Conservation (phyloP, 1,284 basidiomycete genomes). For the Fomitiporia mediterranea region DNA sequence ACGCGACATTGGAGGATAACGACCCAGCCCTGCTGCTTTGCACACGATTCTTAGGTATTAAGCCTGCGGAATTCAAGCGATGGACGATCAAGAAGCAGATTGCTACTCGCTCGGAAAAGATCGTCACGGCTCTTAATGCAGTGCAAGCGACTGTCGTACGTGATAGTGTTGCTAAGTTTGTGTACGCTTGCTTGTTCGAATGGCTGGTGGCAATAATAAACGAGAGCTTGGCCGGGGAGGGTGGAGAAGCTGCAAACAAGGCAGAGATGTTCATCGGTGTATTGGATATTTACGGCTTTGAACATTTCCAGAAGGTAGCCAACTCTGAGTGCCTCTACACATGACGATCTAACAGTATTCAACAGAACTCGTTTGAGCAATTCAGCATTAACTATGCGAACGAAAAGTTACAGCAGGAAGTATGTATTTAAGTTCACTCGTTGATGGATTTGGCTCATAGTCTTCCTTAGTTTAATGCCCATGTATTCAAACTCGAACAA, state of each 20-base stretch:
- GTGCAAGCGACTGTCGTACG: slow-evolving; percentile 93
- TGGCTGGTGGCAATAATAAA: slow-evolving; percentile 98
- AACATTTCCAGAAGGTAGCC: slow-evolving; percentile 89
- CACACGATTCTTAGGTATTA: slow-evolving; percentile 87
- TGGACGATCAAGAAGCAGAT: slow-evolving; percentile 99
- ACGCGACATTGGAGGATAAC: slow-evolving; percentile 81
- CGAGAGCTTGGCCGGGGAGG: slow-evolving; percentile 89
- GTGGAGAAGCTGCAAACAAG: slow-evolving; percentile 76
- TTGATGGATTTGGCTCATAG: slow-evolving; percentile 15
- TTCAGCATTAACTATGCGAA: slow-evolving; percentile 99
- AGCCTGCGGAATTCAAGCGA: slow-evolving; percentile 93
- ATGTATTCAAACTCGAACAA: slow-evolving; percentile 99
- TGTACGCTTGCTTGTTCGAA: slow-evolving; percentile 98
- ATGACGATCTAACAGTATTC: background rate
- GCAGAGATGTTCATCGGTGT: slow-evolving; percentile 99
- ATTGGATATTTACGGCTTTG: slow-evolving; percentile 94
- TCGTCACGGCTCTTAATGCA: slow-evolving; percentile 81
- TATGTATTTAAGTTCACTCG: slow-evolving; percentile 28
- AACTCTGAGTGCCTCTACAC: background rate
- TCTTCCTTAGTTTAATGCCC: slow-evolving; percentile 80
- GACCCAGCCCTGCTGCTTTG: slow-evolving; percentile 81
- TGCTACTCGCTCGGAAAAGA: slow-evolving; percentile 91
- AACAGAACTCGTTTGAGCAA: slow-evolving; percentile 95
- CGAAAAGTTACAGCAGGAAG: slow-evolving; percentile 96
- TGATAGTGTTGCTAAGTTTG: slow-evolving; percentile 97